Evolutionary conservation across 805 yeast genomes (phyloP), one percentile per base, ranked within the genome.

Genomic region (Barnettozyma vustinii): DNA sequence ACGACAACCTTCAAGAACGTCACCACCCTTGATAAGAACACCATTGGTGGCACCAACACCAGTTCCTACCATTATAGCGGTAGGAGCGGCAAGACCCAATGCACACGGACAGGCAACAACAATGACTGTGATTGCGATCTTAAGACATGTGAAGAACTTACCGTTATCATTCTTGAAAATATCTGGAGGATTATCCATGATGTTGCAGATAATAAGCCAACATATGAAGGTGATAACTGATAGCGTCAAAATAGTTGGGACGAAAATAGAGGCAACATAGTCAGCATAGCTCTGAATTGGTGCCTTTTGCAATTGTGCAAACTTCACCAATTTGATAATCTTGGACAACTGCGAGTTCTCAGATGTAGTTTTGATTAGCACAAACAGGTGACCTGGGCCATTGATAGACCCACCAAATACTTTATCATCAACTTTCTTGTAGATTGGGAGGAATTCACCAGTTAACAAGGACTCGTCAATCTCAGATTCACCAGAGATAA

Each of bases 61-160:
- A 2, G 98, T 92, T 9, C 97, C 99, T 2, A 94, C 99, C 97
- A 95, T 94, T 10, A 94, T 88, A 0, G 98, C 98, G 1, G 99
- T 95, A 1, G 99, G 99, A 0, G 98, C 96, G 4, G 97, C 97
- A 45, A 94, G 73, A 3, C 99, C 99, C 21, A 94, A 69, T 0
- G 99, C 98, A 75, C 99, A 94, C 0, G 99, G 99, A 67, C 99
- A 94, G 1, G 99, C 99, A 44, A 94, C 97, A 10, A 94, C 97
- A 54, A 95, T 79, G 5, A 94, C 99, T 7, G 96, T 83, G 25
- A 94, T 92, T 6, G 96, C 84, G 42, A 91, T 75, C 58, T 86
- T 82, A 49, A 95, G 66, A 61, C 92, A 84, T 5, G 79, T 79
- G 63, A 80, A 82, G 54, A 81, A 73, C 46, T 76, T 75, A 9